Evolutionary conservation across 495 filamentous ascomycete species (phyloP).

Genomic region (Elaphomyces granulatus): DNA sequence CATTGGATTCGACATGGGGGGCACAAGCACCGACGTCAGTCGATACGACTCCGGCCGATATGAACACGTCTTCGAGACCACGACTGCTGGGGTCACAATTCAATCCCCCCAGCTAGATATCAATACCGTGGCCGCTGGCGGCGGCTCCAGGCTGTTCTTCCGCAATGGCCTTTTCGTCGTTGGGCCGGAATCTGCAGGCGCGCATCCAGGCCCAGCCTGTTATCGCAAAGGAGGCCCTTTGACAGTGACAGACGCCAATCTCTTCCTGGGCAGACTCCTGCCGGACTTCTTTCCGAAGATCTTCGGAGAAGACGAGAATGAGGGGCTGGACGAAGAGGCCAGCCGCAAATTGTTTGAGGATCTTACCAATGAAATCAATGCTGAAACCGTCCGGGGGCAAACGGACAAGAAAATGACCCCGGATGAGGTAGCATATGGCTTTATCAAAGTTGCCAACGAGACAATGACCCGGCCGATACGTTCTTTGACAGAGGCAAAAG

Average conservation of each 20-base stretch:
- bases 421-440: constrained; percentile 76
- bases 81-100: constrained; percentile 77
- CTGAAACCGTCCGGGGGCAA: constrained; percentile 33
- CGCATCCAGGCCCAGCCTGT: constrained; percentile 73
- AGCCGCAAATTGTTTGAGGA: constrained; percentile 55
- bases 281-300: constrained; percentile 88
- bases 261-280: constrained; percentile 61
- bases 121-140: constrained; percentile 79
- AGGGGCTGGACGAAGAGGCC: constrained; percentile 56
- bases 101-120: constrained; percentile 81
- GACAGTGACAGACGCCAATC: constrained; percentile 75
- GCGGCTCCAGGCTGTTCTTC: constrained; percentile 76
- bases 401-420: constrained; percentile 51
- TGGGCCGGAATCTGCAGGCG: constrained; percentile 70
- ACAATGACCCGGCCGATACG: constrained; percentile 91
- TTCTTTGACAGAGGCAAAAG: constrained; percentile 84
- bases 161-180: constrained; percentile 76
- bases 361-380: constrained; percentile 56
- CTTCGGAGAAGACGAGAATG: constrained; percentile 70
- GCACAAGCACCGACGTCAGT: constrained; percentile 76
- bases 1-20: constrained; percentile 83
- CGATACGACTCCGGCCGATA: constrained; percentile 72
- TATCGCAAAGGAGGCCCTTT: constrained; percentile 77
- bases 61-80: constrained; percentile 85
- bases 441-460: constrained; percentile 89